These are phyloP conservation scores for Emericellopsis terricola DNA, from an alignment of 495 filamentous ascomycete species.

Conservation along the genomic window DNA sequence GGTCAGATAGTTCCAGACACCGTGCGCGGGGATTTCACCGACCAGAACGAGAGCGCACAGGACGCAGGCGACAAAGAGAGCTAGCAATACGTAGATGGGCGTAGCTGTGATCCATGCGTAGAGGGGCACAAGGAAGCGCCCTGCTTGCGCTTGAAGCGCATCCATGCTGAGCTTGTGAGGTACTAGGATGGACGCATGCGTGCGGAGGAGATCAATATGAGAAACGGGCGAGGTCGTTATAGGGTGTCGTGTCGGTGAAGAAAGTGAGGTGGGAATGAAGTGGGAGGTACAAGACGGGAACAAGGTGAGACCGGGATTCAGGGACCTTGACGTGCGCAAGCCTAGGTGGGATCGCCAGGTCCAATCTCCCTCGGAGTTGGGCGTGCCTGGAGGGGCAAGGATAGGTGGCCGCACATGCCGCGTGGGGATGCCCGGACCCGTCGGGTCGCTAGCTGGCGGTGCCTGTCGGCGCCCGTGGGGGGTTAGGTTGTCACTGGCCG, in stretches of 20 bases:
- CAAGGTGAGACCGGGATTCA: no score
- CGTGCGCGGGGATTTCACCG: not conserved
- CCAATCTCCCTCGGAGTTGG: not conserved
- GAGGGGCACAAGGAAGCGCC: constrained; percentile 12
- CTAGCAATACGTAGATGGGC: constrained; percentile 13
- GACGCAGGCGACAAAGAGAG: constrained; percentile 9
- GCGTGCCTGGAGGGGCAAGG: not conserved
- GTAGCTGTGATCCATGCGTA: constrained; percentile 9
- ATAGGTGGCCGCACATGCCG: no score
- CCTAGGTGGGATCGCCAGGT: not conserved
- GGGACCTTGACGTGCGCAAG: no score
- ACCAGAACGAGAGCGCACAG: constrained; percentile 12
- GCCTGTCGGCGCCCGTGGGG: no score
- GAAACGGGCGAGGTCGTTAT: no score
- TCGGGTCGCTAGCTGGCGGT: no score
- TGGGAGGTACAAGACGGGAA: not conserved
- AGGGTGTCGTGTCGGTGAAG: not conserved
- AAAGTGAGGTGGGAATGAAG: not conserved
- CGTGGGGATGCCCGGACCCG: no score
- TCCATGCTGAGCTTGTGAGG: no score
- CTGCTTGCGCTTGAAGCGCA: constrained; percentile 4
- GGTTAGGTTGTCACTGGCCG: no score
- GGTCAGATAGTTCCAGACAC: not conserved
- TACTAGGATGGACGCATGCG: no score
- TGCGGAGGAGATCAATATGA: no score